Evolutionary conservation across 331 rosid species (phyloP), one percentile per base, ranked within the genome.

Genomic region (Pyracantha coccinea): DNA sequence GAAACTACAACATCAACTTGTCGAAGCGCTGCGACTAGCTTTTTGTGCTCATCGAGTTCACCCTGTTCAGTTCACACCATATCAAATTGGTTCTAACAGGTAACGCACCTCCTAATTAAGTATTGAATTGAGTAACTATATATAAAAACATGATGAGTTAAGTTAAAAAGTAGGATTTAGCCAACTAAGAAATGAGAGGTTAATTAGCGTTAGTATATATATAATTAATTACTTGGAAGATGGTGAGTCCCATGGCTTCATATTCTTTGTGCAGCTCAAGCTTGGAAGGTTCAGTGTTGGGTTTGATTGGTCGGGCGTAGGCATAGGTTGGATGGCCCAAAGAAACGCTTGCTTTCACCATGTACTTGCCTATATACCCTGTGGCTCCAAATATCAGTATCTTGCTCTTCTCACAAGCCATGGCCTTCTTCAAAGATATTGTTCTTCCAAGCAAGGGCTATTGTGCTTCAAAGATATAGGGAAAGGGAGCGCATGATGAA

Each of bases 1-100:
- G 89, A 85, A 45, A 85, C 70, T 31, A 85, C 89, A 31, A 82
- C 60, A 58, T 82, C 86, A 38, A 74, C 86, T 35, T 66, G 78
- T 31, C 68, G 11, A 23, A 85, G 32, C 17, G 71, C 72, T 20
- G 44, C 9, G 1, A 85, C 84, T 14, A 85, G 84, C 64, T 85
- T 85, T 20, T 82, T 77, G 11, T 77, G 74, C 33, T 82, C 81
- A 53, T 85, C 83, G 21, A 82, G 66, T 47, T 74, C 80, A 3
- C 86, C 89, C 86, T 85, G 55, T 66, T 67, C 57, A 50, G n/a
- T 50, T 50, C 17, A 17, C 55, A 50, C n/a, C 55, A 50, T 14
- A 50, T 50, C 55, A 50, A 41, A 38, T 38, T 38, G 47, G 47
- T 11, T 41, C 47, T 11, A 11, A 41, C 4, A 8, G 13, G 45